Conservation (phyloP, 805 yeast species). For the Candida piceae region DNA sequence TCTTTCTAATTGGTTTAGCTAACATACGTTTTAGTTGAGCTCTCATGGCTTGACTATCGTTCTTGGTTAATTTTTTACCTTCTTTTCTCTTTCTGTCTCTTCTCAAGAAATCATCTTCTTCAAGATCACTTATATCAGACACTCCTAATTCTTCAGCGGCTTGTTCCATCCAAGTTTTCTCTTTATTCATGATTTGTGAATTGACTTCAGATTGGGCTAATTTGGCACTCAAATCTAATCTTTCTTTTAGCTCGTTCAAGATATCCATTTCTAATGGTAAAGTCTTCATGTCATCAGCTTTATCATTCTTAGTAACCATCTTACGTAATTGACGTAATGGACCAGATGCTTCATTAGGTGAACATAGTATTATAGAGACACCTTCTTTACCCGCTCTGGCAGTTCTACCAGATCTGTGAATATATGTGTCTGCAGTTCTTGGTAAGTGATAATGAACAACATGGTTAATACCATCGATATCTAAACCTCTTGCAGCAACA, state of each 20-base stretch:
- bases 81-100: conserved; percentile 56
- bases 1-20: conserved; percentile 51
- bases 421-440: conserved; percentile 86
- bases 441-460: conserved; percentile 96
- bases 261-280: conserved; percentile 76
- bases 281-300: conserved; percentile 50
- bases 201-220: conserved; percentile 70
- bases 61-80: conserved; percentile 47
- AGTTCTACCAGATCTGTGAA: conserved; percentile 98
- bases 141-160: conserved; percentile 94
- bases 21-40: conserved; percentile 51
- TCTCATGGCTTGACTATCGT: conserved; percentile 41
- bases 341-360: conserved; percentile 91
- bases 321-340: conserved; percentile 73
- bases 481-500: conserved; percentile 97
- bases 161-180: conserved; percentile 74
- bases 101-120: conserved; percentile 62
- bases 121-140: conserved; percentile 63
- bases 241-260: conserved; percentile 60
- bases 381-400: conserved; percentile 94
- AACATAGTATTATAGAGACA: conserved; percentile 89
- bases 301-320: conserved; percentile 36
- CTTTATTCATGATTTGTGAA: conserved; percentile 49
- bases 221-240: conserved; percentile 64
- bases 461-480: conserved; percentile 84